Evolutionary conservation across 805 yeast species (phyloP).

Genomic region (Candida andamanensis): DNA sequence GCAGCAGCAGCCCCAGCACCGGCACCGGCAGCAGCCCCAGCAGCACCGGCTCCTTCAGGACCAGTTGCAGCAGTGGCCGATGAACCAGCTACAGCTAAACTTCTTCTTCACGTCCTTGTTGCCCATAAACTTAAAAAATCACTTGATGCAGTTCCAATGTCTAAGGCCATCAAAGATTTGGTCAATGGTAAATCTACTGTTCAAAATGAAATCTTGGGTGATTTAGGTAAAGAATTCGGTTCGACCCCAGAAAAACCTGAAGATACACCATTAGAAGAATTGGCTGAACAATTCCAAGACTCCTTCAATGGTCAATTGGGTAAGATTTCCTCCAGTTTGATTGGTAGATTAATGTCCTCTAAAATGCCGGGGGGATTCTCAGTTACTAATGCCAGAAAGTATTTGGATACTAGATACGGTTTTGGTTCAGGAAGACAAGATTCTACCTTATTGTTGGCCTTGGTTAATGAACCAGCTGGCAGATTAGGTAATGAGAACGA

Average conservation of each 20-base stretch:
- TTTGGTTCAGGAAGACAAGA: conserved; percentile 93
- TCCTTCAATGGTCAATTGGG: conserved; percentile 86
- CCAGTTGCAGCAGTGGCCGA: conserved; percentile 85
- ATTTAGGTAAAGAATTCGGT: conserved; percentile 96
- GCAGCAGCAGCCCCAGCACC: conserved; percentile 51
- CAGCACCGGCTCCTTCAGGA: conserved; percentile 68
- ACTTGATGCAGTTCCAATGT: conserved; percentile 75
- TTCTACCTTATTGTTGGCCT: conserved; percentile 73
- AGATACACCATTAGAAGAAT: conserved; percentile 92
- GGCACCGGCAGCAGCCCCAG: conserved; percentile 52
- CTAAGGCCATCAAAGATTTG: conserved; percentile 92
- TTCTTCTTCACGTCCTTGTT: conserved; percentile 81
- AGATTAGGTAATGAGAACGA: conserved; percentile 85
- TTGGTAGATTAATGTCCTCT: conserved; percentile 88
- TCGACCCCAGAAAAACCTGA: conserved; percentile 98
- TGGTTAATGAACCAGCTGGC: conserved; percentile 85
- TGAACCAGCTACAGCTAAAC: conserved; percentile 80
- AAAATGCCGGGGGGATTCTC: conserved; percentile 99
- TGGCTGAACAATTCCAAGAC: conserved; percentile 94
- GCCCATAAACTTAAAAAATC: conserved; percentile 95
- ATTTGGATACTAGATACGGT: conserved; percentile 90
- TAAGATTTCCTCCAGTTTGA: conserved; percentile 83
- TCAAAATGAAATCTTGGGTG: conserved; percentile 98
- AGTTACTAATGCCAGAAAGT: conserved; percentile 85
- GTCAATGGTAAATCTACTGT: conserved; percentile 99